Base-by-base conservation (phyloP, 1,139 yeast genomes). In the Pichia norvegensis region DNA sequence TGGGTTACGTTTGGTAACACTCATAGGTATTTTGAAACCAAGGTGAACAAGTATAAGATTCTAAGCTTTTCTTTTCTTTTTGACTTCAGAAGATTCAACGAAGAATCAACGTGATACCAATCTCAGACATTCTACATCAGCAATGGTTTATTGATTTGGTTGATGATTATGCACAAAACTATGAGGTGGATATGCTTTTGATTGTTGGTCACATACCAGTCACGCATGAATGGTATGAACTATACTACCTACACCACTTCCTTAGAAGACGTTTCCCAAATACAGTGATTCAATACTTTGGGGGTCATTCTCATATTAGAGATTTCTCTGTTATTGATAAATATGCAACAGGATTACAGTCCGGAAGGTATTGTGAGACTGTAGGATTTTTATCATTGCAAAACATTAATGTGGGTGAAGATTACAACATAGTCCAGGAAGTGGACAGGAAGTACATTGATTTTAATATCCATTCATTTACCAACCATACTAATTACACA, bases 241-340 rank as follows among this genome's bases (percentile, higher is more conserved):
- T 82, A 55, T 67, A 69, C 43, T 55, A 62, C 2, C 63, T 84
- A 33, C 87, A 84, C 55, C 38, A 60, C 0, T 67, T 64, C 10
- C 65, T 92, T 38, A 73, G 97, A 46, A 51, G 61, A 21, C 69
- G 63, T 35, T 82, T 76, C 57, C 90, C 95, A 2, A 59, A 70
- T 25, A 73, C 75, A 0, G 71, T 81, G 1, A 85, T 92, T 43
- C 95, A 87, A 59, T 85, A 85, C 59, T 81, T 92, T 62, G 97
- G 97, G 1, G 98, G 97, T 0, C 98, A 92, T 64, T 81, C 95
- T 37, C 98, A 92, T 62, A 79, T 92, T 35, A 72, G 98, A 52
- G 97, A 92, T 64, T 90, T 82, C 62, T 73, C 76, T 6, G 69
- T 79, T 5, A 72, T 79, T 49, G 98, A 92, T 60, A 66, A 68